phyloP scores from a whole-genome alignment of 371 early-diverging fungal genomes.

The Umbelopsis sp. region DNA sequence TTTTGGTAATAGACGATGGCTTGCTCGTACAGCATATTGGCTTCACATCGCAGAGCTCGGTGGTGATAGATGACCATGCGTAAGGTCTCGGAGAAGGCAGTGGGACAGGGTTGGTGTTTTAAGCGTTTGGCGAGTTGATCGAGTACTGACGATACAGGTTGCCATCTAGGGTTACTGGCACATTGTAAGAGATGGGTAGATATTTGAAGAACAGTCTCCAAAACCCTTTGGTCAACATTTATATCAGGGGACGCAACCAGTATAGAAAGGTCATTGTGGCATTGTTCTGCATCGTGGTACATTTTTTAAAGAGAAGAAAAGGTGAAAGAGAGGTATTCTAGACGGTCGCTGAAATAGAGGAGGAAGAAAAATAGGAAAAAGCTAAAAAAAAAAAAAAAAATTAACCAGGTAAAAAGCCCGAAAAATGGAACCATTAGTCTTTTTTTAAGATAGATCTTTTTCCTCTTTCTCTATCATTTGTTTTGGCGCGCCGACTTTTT shows the following conservation, averaged over 20 bases:
- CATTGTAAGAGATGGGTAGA: constrained; percentile 4
- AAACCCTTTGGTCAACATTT: neutral
- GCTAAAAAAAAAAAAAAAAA: no score
- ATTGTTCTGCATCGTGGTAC: constrained; percentile 4
- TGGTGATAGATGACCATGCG: constrained; percentile 5
- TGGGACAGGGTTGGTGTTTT: neutral
- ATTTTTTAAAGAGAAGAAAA: neutral
- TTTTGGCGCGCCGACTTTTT: neutral
- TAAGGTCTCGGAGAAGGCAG: neutral
- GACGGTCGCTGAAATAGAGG: neutral
- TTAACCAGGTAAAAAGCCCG: no score
- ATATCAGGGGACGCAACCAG: neutral
- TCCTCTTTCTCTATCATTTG: neutral
- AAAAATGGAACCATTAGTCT: neutral
- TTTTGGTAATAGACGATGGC: neutral
- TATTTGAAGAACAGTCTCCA: neutral
- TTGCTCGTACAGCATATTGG: neutral
- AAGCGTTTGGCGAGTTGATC: constrained; percentile 4
- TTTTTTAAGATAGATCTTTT: neutral
- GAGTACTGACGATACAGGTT: neutral
- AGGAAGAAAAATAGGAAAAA: no score
- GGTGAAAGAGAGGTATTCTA: neutral
- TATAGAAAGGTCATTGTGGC: neutral
- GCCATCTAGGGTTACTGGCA: neutral
- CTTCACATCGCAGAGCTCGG: constrained; percentile 8